A percentile compares a stretch with the other conserved stretches of the same genome.
phyloP scores from a whole-genome alignment of 2,329 filamentous ascomycete species.

The Ceratocystis ficicola region DNA sequence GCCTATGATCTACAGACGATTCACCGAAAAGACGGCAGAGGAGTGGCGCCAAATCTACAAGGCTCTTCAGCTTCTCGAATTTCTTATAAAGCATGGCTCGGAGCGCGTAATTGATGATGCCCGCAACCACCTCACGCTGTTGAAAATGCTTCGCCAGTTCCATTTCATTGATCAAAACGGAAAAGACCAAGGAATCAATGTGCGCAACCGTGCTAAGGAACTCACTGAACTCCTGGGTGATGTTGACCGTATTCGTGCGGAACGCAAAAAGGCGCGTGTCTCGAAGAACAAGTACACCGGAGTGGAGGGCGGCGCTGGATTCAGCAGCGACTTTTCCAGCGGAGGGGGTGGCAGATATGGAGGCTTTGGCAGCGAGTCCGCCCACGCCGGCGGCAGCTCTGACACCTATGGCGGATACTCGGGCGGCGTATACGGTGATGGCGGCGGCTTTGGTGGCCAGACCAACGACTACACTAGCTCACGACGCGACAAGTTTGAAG shows the following conservation, averaged over 20 bases:
- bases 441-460: constrained; percentile 80
- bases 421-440: constrained; percentile 81
- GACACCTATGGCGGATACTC: constrained; percentile 47
- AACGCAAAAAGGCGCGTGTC: constrained; percentile 77
- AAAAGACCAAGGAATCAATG: constrained; percentile 96
- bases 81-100: constrained; percentile 94
- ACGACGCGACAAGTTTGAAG: constrained; percentile 71
- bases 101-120: constrained; percentile 96
- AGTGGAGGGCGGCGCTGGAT: constrained; percentile 62
- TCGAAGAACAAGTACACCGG: constrained; percentile 94
- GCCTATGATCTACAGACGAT: constrained; percentile 99
- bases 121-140: constrained; percentile 80
- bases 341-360: constrained; percentile 53
- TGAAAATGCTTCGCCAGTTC: constrained; percentile 98
- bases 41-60: constrained; percentile 99
- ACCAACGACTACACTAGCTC: constrained; percentile 51
- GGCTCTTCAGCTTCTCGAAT: constrained; percentile 88
- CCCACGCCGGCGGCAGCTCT: constrained; percentile 47
- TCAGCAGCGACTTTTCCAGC: constrained; percentile 45
- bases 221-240: constrained; percentile 86
- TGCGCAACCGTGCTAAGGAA: constrained; percentile 92
- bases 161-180: constrained; percentile 93
- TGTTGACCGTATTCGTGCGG: constrained; percentile 70
- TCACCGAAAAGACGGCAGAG: constrained; percentile 94
- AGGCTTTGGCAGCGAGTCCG: constrained; percentile 82